A percentile compares a stretch with the other conserved stretches of the same genome.
These are phyloP conservation scores for Xanthoconium purpureum DNA, from an alignment of 768 basidiomycete genomes.

Conservation along the genomic window DNA sequence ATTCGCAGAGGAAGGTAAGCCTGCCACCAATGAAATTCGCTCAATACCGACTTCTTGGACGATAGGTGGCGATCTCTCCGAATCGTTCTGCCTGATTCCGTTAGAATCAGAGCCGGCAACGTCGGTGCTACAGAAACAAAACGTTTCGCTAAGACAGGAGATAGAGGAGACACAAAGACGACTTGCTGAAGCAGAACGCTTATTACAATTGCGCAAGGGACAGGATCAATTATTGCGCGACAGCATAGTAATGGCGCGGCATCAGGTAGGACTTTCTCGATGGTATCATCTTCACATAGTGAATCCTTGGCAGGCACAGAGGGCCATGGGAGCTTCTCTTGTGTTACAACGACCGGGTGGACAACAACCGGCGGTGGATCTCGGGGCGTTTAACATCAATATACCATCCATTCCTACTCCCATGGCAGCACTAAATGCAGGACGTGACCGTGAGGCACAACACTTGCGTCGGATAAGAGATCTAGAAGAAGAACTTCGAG, in stretches of 20 bases:
- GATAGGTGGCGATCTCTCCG: constrained; percentile 66
- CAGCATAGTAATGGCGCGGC: constrained; percentile 70
- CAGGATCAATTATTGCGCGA: constrained; percentile 79
- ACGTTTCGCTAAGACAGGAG: constrained; percentile 58
- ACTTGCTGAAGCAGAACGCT: constrained; percentile 57
- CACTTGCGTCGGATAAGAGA: constrained; percentile 58
- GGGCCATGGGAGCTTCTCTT: constrained; percentile 70
- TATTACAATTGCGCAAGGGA: constrained; percentile 67
- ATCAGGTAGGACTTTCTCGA: constrained; percentile 46
- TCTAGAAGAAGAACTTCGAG: constrained; percentile 74
- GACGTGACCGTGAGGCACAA: constrained; percentile 55
- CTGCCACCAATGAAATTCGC: not conserved
- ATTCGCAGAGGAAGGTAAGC: constrained; percentile 60
- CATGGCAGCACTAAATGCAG: constrained; percentile 48
- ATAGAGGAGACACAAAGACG: constrained; percentile 54
- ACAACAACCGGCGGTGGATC: constrained; percentile 43
- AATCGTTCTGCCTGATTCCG: constrained; percentile 76
- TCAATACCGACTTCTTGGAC: not conserved
- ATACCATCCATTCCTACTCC: constrained; percentile 46
- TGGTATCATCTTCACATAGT: constrained; percentile 1
- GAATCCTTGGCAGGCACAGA: constrained; percentile 57
- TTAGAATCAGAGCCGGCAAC: constrained; percentile 53
- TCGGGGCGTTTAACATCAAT: constrained; percentile 57
- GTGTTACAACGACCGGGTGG: constrained; percentile 46
- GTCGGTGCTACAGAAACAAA: constrained; percentile 61